Evolutionary conservation across 2,329 filamentous ascomycete genomes (phyloP).

Genomic region (Diaporthe vexans): DNA sequence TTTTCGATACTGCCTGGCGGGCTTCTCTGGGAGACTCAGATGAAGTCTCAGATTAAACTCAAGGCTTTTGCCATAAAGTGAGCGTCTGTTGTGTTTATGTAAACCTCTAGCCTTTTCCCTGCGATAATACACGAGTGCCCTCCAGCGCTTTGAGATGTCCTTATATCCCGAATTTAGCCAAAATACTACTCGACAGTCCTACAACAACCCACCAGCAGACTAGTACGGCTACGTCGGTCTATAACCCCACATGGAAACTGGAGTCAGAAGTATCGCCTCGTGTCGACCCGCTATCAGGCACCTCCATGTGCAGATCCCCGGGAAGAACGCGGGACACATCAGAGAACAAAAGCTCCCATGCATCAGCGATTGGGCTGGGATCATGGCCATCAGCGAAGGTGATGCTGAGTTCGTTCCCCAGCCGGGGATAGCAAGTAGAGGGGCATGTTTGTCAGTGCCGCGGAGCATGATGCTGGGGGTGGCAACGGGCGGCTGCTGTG

Average conservation of each 20-base stretch:
- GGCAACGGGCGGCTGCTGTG: slow-evolving; percentile 28
- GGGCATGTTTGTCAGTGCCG: too few species aligned
- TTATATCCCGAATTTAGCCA: neutral
- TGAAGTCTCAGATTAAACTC: slow-evolving; percentile 42
- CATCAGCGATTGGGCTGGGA: neutral
- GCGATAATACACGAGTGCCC: slow-evolving; percentile 25
- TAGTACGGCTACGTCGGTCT: slow-evolving; percentile 45
- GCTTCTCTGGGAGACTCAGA: slow-evolving; percentile 27
- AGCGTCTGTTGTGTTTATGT: slow-evolving; percentile 48
- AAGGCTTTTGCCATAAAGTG: slow-evolving; percentile 43
- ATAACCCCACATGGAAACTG: slow-evolving; percentile 45
- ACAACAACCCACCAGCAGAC: slow-evolving; percentile 27
- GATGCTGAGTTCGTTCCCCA: too few species aligned
- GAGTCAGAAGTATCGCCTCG: slow-evolving; percentile 35
- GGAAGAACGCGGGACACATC: neutral
- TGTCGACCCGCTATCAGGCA: slow-evolving; percentile 36
- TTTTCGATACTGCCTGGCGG: neutral
- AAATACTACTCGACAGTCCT: neutral
- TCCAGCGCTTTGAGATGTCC: slow-evolving; percentile 44
- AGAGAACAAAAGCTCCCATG: neutral
- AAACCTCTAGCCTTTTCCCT: slow-evolving; percentile 27
- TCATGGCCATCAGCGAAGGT: too few species aligned
- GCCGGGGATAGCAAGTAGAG: too few species aligned
- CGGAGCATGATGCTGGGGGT: neutral
- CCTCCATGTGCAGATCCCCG: slow-evolving; percentile 12